Percentiles rank a stretch among this genome's conserved stretches.
phyloP scores from a whole-genome alignment of 2,329 filamentous ascomycete species.

The Calonectria honghensis region DNA sequence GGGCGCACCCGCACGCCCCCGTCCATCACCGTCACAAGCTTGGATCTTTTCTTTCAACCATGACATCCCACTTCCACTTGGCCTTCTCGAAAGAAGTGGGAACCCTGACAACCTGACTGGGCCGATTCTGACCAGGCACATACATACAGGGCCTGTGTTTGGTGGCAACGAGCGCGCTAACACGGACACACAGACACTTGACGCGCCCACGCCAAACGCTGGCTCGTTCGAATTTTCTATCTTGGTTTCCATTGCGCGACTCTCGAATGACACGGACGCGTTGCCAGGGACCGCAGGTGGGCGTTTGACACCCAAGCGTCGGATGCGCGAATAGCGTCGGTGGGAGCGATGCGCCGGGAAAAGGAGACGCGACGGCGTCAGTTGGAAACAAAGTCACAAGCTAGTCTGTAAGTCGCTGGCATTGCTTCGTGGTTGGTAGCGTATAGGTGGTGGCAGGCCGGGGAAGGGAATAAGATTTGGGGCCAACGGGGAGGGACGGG shows the following conservation, averaged over 20 bases:
- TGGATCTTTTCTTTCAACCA: constrained; percentile 20
- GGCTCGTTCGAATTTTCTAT: constrained; percentile 26
- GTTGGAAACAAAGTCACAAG: constrained; percentile 7
- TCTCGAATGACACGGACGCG: not conserved
- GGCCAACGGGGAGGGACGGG: constrained; percentile 16
- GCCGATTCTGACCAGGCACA: constrained; percentile 32
- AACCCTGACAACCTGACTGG: constrained; percentile 32
- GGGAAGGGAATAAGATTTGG: constrained; percentile 17
- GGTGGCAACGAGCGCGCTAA: constrained; percentile 31
- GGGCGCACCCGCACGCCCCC: constrained; percentile 27
- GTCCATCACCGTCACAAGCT: constrained; percentile 17
- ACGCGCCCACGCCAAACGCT: constrained; percentile 11
- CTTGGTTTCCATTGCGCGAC: constrained; percentile 25
- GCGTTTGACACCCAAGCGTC: constrained; percentile 32
- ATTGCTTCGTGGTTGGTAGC: not conserved
- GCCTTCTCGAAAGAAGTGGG: constrained; percentile 53
- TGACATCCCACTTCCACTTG: constrained; percentile 41
- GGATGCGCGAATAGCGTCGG: constrained; percentile 22
- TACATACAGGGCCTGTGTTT: constrained; percentile 14
- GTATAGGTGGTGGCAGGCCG: constrained; percentile 2
- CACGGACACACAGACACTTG: constrained; percentile 26
- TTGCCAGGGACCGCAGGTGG: constrained; percentile 23
- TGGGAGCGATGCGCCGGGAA: constrained; percentile 23
- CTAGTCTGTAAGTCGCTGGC: not conserved
- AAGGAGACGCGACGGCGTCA: constrained; percentile 25